Conservation (phyloP, 805 yeast genomes). For the Yamadazyma akitaensis region DNA sequence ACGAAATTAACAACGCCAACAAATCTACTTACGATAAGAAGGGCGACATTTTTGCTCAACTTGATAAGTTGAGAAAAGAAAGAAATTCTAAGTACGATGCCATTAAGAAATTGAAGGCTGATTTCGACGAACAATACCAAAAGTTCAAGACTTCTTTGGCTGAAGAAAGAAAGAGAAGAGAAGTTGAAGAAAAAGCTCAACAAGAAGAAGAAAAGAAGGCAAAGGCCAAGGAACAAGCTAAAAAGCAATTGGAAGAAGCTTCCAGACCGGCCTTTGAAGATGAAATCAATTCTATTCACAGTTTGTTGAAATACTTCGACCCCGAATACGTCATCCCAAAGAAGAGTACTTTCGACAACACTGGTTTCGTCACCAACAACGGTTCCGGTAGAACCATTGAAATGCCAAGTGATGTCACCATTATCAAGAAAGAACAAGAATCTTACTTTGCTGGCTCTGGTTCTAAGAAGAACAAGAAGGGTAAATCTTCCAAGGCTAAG, state of each 20-base stretch:
- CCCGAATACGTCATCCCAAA: conserved; percentile 68
- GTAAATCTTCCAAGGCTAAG: conserved; percentile 52
- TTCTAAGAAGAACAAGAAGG: conserved; percentile 37
- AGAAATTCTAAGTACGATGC: conserved; percentile 66
- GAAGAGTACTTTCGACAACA: conserved; percentile 27
- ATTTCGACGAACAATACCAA: conserved; percentile 71
- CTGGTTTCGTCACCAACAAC: conserved; percentile 22
- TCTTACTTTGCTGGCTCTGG: conserved; percentile 51
- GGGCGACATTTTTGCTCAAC: conserved; percentile 57
- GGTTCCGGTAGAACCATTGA: conserved; percentile 49
- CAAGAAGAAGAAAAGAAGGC: conserved; percentile 50
- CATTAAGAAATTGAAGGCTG: conserved; percentile 67
- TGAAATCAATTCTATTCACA: conserved; percentile 75
- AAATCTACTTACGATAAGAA: conserved; percentile 66
- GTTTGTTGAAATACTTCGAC: conserved; percentile 70
- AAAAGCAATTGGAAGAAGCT: conserved; percentile 68
- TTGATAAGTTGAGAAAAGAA: conserved; percentile 62
- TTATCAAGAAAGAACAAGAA: conserved; percentile 61
- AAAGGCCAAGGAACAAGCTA: conserved; percentile 54
- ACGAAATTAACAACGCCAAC: conserved; percentile 57
- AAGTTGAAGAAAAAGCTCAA: conserved; percentile 60
- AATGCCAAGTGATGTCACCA: conserved; percentile 60
- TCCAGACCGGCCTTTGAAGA: conserved; percentile 78
- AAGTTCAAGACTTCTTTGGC: conserved; percentile 66
- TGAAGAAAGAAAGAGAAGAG: conserved; percentile 65